Percentiles rank a stretch among this genome's conserved stretches.
phyloP scores from a whole-genome alignment of 2,329 filamentous ascomycete species.

The Fusarium sp. region DNA sequence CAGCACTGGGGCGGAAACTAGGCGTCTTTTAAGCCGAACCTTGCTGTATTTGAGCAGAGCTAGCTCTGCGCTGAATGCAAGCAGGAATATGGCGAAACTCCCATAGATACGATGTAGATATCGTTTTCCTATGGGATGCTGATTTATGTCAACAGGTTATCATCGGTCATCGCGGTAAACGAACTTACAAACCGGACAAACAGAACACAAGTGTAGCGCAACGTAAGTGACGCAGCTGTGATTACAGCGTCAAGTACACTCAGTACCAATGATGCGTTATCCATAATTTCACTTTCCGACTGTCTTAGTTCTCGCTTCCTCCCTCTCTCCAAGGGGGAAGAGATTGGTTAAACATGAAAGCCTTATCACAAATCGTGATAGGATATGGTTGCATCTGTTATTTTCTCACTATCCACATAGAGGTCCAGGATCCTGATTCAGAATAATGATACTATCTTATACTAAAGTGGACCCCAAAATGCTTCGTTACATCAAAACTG shows the following conservation, averaged over 20 bases:
- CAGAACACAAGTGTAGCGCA: not conserved
- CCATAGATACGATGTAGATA: not conserved
- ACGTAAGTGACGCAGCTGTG: not conserved
- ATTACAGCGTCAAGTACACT: not conserved
- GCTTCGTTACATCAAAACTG: accelerated
- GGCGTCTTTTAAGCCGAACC: not conserved
- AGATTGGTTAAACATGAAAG: accelerated
- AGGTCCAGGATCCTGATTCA: not conserved
- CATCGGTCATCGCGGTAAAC: accelerated
- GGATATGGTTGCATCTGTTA: not conserved
- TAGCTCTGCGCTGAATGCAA: not conserved
- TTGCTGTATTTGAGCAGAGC: not conserved
- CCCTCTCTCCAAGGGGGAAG: not conserved
- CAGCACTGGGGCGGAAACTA: not conserved
- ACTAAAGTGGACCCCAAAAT: not conserved
- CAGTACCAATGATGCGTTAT: accelerated
- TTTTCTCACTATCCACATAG: not conserved
- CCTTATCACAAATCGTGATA: not conserved
- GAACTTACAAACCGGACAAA: not conserved
- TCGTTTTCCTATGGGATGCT: not conserved
- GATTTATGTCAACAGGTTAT: accelerated
- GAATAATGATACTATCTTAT: accelerated
- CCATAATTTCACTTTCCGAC: accelerated
- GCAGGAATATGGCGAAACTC: not conserved
- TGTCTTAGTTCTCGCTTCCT: accelerated